Base-by-base conservation (phyloP, 1,284 basidiomycete species). In the Pisolithus thermaeus region DNA sequence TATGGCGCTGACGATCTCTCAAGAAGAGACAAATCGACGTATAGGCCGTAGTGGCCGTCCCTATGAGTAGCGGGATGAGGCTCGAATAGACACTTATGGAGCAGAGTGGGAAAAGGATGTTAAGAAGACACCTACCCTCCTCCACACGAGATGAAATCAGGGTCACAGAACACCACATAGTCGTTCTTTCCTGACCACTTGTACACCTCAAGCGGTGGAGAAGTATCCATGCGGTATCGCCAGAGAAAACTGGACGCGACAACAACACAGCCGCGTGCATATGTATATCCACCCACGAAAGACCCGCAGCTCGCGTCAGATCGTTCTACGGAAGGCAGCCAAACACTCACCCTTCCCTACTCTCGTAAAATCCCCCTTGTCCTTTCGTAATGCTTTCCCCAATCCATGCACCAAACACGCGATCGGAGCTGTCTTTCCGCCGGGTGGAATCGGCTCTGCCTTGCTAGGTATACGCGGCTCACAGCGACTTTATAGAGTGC, bases 141-240 rank as follows among this genome's bases (percentile, higher is more conserved):
- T 7, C 93, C 93, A 63, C 96, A 91, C 0, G 90, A 92, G 56
- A 95, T 76, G 61, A 84, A 90, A 39, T 80, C 77, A 0, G 79
- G 71, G 58, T 94, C 91, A 66, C 92, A 92, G 2, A 97, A 74
- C 18, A 91, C 84, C 51, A 97, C 87, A 62, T 97, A 98, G 53
- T 89, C 87, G 65, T 98, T 98, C 65, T 73, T 80, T 0, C 92
- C 93, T 1, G 95, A 95, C 87, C 92, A 95, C 41, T 79, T 83
- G 74, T 81, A 97, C 27, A 90, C 76, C 18, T 79, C 70, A 42
- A 92, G 64, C 12, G 36, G 69, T 69, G 35, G 70, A 61, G 23
- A 58, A 54, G 47, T 35, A 25, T 48, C 55, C 6, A 53, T 22
- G n/a, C 55, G 56, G 50, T 73, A 73, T 54, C 73, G 77, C 90